Base-by-base conservation (phyloP, 2,329 filamentous ascomycete genomes). In the Metarhizium sp. region DNA sequence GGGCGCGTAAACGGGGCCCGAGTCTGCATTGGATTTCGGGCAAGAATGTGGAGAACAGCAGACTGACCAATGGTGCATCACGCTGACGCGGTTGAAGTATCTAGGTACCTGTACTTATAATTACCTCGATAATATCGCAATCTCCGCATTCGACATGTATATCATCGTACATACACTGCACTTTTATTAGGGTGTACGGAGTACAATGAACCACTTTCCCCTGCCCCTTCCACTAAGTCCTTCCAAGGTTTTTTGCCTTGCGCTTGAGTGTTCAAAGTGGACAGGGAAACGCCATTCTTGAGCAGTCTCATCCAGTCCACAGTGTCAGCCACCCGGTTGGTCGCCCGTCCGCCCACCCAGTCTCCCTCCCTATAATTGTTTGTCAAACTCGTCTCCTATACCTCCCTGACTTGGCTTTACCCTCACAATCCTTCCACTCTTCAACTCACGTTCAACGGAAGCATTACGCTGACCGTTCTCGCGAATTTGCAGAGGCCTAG, bases 401-500 rank as follows among this genome's bases (percentile, higher is more conserved):
- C 16, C 32, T 32, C 30, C 50, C 34, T 50, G 20, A 29, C 38
- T 30, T 32, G 46, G 40, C 16, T 40, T 25, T 53, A 43, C 25
- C 45, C 45, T 36, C 54, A 20, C 45, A 3, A 25, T 30, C 50
- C 40, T 50, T 36, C 42, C 14, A 29, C 30, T 16, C 50, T 36
- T 34, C 34, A 50, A 53, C 45, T 10, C 45, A 29, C 18, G 6
- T 48, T 30, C 20, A 47, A 30, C 36, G 38, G 50, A 11, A 50
- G 16, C 32, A 43, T 40, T 10, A 43, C 40, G 46, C 46, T 56
- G 32, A 50, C 50, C 48, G 47, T 51, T 20, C 45, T 46, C 42
- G 38, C 47, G 38, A 53, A 50, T 50, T 48, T 42, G 45, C 53
- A 49, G 54, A 59, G 56, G 55, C 56, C 56, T 51, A 49, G 45